Evolutionary conservation across 805 yeast genomes (phyloP).

Genomic region (Ogataea pini): DNA sequence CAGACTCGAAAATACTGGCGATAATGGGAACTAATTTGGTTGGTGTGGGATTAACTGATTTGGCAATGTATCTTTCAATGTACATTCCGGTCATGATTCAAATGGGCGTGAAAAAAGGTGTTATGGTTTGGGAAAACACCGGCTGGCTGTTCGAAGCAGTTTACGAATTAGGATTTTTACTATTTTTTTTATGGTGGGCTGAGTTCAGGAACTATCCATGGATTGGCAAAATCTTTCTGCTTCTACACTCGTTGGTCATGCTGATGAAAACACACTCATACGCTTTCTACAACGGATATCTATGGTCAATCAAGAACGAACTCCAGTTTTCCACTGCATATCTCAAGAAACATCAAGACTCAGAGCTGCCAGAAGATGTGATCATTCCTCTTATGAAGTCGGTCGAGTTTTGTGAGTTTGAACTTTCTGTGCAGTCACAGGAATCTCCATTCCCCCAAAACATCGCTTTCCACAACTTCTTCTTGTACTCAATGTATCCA

Average conservation of each 20-base stretch:
- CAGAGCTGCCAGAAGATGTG: constrained; percentile 33
- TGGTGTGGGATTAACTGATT: constrained; percentile 72
- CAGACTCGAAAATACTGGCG: constrained; percentile 54
- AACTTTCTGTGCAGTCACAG: constrained; percentile 59
- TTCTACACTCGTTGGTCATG: constrained; percentile 81
- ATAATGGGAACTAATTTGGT: constrained; percentile 62
- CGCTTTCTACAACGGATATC: constrained; percentile 87
- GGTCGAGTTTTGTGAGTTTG: constrained; percentile 69
- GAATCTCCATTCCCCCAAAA: constrained; percentile 66
- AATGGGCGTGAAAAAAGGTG: constrained; percentile 43
- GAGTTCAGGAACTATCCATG: constrained; percentile 67
- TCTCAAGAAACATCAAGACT: constrained; percentile 41
- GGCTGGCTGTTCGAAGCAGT: constrained; percentile 66
- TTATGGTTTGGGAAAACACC: constrained; percentile 56
- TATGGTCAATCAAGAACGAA: constrained; percentile 66
- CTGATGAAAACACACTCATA: constrained; percentile 96
- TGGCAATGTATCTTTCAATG: constrained; percentile 67
- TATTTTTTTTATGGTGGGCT: constrained; percentile 57
- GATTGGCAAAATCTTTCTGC: constrained; percentile 85
- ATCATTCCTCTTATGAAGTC: constrained; percentile 45
- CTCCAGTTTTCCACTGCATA: constrained; percentile 48
- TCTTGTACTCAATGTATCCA: constrained; percentile 84
- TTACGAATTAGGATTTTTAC: constrained; percentile 55
- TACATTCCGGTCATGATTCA: constrained; percentile 68
- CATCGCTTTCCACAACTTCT: constrained; percentile 63